These are phyloP conservation scores for Trypanosoma grayi DNA, from an alignment of 208 protist species.

Conservation along the genomic window DNA sequence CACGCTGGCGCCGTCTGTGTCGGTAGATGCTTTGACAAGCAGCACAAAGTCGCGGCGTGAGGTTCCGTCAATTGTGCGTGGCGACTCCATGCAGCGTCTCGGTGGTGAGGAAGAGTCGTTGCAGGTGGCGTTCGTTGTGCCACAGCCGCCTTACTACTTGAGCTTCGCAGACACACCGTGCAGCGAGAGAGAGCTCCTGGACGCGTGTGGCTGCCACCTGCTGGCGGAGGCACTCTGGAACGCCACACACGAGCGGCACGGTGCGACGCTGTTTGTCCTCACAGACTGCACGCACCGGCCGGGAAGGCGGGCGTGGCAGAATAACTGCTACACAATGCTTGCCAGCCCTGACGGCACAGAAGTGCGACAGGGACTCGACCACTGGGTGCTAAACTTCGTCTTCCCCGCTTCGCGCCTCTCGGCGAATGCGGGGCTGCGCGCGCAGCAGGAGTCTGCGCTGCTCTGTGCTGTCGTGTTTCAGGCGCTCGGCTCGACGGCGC, in stretches of 20 bases:
- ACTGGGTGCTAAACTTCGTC: conserved; percentile 79
- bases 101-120: background rate
- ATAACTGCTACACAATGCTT: conserved; percentile 41
- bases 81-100: background rate
- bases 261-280: conserved; percentile 52
- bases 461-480: conserved; percentile 63
- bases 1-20: background rate
- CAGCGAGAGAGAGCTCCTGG: conserved; percentile 20
- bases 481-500: conserved; percentile 26
- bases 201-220: conserved; percentile 34
- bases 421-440: conserved; percentile 16
- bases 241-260: conserved; percentile 28
- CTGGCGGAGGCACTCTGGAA: conserved; percentile 40
- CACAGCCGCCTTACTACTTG: conserved; percentile 22
- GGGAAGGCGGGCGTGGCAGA: conserved; percentile 48
- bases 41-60: background rate
- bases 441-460: conserved; percentile 38
- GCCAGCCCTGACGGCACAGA: background rate
- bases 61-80: background rate
- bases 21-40: background rate
- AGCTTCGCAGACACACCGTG: background rate
- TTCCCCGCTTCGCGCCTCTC: conserved; percentile 48
- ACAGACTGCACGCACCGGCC: conserved; percentile 65
- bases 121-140: background rate
- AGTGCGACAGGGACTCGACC: conserved; percentile 34